Base-by-base conservation (phyloP, 106 monocot species). In the Narthecium ossifragum region DNA sequence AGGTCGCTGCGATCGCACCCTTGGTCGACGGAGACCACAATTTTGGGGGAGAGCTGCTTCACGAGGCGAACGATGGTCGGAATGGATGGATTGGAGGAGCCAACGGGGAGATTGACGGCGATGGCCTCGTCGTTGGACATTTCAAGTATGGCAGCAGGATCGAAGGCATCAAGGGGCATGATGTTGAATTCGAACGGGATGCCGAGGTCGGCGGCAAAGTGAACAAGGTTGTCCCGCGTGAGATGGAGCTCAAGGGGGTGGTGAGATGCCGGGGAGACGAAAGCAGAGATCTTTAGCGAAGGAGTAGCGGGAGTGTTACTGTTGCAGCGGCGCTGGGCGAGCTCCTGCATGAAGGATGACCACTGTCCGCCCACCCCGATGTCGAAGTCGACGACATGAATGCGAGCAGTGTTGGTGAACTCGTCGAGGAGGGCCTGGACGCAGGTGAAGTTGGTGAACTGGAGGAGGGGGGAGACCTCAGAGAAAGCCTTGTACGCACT, bases 341-440 rank as follows among this genome's bases (percentile, higher is more conserved):
- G 68, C 70, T 94, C 93, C 53, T 89, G 89, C 72, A 96, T 67
- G 71, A 96, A 78, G 17, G 96, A 76, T 1, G 96, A 71, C 96
- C 96, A 96, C 34, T 86, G 86, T 18, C 86, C 76, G 10, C 96
- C 96, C 2, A 96, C 53, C 1, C 84, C 96, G 20, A 96, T 70
- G 56, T 96, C 96, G 58, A 90, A 96, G 64, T 96, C 90, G 8
- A 96, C 40, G 34, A 96, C 34, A 51, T 90, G 96, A 65, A 96
- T 96, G 50, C 66, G 43, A 23, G 68, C 62, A 20, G 57, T 70
- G 2, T 64, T 53, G 22, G 37, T 56, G 20, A 96, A 61, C 69
- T 90, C 90, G 2, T 96, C 96, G 4, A 96, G 70, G 51, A 96
- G 69, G 34, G 81, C 73, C 53, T 96, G 90, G 26, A 71, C 68